Base-by-base conservation (phyloP, 192 early-diverging fungal species). In the Entomortierella parvispora region DNA sequence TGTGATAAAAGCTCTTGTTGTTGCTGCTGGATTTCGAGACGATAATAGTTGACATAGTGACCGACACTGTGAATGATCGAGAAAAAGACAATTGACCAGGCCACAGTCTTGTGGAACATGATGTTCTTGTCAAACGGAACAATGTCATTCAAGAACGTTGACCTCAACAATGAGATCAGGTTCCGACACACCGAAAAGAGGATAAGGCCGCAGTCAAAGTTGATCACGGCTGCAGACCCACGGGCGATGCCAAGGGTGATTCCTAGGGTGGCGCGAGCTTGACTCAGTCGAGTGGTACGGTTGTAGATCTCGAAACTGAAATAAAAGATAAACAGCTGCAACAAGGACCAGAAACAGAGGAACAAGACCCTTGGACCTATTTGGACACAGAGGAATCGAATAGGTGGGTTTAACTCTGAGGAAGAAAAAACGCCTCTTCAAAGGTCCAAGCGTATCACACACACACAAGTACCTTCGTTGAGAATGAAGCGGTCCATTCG, bases 111-210 rank as follows among this genome's bases (percentile, higher is more conserved):
- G 81, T 95, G 93, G 66, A 95, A 94, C 48, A 90, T 80, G 60
- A 92, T 87, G 64, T 91, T 93, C 66, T 93, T 90, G 81, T 95
- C 93, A 69, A 95, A 94, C 5, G 93, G 93, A 14, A 96, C 86
- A 40, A 93, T 82, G n/a, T 88, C 81, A 59, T 86, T 89, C 44
- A 95, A 80, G 57, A 91, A 89, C 25, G 94, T 94, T 2, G 84
- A 85, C 18, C 94, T 84, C 18, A 94, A 72, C 67, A 85, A 82
- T 57, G 93, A 93, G 26, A 96, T 91, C 28, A 93, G 69, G 46
- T 91, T 96, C 7, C 93, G 81, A 81, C 93, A 95, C 9, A 96
- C 88, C 15, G 67, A 69, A 7, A 96, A 86, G 48, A 95, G 82
- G 18, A 96, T 83, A 26, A 95, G 65, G 51, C 89, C 93, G 49